A percentile compares a stretch with the other conserved stretches of the same genome.
Conservation (phyloP, 495 filamentous ascomycete species). For the Neurospora intermedia region DNA sequence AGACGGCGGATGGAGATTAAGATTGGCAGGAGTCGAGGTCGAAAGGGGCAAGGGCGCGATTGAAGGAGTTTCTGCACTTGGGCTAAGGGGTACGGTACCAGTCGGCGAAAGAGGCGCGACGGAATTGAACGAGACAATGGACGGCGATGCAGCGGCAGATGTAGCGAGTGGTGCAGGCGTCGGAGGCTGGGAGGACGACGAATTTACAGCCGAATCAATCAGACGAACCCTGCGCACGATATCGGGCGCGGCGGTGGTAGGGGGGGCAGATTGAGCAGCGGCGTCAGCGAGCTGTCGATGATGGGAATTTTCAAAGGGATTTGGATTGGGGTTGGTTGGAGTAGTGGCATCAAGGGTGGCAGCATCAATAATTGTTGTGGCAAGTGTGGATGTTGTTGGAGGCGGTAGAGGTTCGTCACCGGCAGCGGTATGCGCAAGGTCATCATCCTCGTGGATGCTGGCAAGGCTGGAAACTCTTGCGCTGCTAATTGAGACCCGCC, state of each 20-base stretch:
- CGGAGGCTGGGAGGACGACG: slow-evolving; percentile 3
- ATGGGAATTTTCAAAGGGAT: not conserved
- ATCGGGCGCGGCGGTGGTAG: slow-evolving; percentile 1
- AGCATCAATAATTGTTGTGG: not conserved
- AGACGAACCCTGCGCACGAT: slow-evolving; percentile 6
- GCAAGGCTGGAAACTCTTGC: not conserved
- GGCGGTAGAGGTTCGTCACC: slow-evolving; percentile 5
- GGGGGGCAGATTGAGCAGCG: not conserved
- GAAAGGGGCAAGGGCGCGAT: not conserved
- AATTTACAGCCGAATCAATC: slow-evolving; percentile 12
- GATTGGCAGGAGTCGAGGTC: not conserved
- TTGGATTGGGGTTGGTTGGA: slow-evolving; percentile 1
- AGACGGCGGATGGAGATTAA: slow-evolving; percentile 3
- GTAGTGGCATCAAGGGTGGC: not conserved
- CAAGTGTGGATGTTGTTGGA: not conserved
- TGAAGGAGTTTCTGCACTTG: not conserved
- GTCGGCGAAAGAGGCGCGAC: not conserved
- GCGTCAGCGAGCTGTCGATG: not conserved
- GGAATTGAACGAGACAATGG: not conserved
- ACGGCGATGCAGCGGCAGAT: not conserved
- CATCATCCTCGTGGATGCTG: slow-evolving; percentile 1
- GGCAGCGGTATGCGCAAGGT: not conserved
- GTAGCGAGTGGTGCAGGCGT: not conserved
- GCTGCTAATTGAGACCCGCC: not conserved
- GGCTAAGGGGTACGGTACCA: not conserved